Conservation (phyloP, 1,139 yeast species). For the Torulaspora globosa region DNA sequence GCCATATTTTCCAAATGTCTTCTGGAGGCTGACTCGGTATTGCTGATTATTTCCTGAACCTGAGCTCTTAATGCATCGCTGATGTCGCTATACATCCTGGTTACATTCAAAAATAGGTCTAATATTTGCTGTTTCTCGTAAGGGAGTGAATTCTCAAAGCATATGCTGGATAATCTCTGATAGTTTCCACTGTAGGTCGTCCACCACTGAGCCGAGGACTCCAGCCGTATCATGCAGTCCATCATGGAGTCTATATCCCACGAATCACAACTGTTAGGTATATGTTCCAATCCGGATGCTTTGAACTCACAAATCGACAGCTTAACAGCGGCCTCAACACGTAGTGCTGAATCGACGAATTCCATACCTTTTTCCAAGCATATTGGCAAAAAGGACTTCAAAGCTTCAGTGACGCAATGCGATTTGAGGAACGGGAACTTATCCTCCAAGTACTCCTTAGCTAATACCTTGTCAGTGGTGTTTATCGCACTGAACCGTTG, state of each 20-base stretch:
- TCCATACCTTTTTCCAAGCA: slow-evolving; percentile 35
- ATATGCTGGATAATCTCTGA: slow-evolving; percentile 46
- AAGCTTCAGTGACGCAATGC: slow-evolving; percentile 35
- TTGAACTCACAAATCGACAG: slow-evolving; percentile 55
- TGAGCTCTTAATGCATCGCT: slow-evolving; percentile 22
- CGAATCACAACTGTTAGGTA: slow-evolving; percentile 21
- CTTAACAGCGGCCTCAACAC: slow-evolving; percentile 44
- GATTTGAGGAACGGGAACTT: slow-evolving; percentile 30
- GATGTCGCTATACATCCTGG: slow-evolving; percentile 35
- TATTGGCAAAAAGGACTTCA: slow-evolving; percentile 30
- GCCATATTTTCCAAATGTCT: slow-evolving; percentile 12
- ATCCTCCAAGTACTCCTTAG: slow-evolving; percentile 12
- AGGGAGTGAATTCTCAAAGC: slow-evolving; percentile 50
- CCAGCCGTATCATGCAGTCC: slow-evolving; percentile 43
- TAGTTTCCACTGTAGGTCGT: slow-evolving; percentile 58
- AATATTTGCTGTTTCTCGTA: slow-evolving; percentile 51
- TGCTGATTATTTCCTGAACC: slow-evolving; percentile 6
- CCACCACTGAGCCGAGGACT: slow-evolving; percentile 53
- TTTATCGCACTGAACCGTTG: slow-evolving; percentile 5
- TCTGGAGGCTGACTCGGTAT: slow-evolving; percentile 12
- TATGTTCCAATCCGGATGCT: slow-evolving; percentile 37
- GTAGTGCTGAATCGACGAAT: slow-evolving; percentile 28
- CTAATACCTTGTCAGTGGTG: slow-evolving; percentile 2
- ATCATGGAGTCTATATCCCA: slow-evolving; percentile 19
- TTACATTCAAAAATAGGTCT: slow-evolving; percentile 46